Percentiles rank a stretch among this genome's conserved stretches.
Conservation (phyloP, 192 early-diverging fungal species). For the Gaertneriomyces sp. region DNA sequence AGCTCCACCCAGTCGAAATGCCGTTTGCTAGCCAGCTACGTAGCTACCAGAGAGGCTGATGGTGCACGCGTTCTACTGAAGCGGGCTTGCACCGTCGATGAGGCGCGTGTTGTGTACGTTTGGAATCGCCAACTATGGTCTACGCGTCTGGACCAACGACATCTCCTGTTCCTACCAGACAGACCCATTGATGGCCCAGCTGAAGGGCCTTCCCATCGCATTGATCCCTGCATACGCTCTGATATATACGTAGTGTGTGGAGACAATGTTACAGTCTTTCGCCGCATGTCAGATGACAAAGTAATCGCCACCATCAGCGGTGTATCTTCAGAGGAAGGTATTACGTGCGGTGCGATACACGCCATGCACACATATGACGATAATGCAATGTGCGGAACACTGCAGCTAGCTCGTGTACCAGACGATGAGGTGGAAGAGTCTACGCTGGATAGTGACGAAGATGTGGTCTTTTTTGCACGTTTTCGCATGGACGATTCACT, state of each 20-base stretch:
- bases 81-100: not conserved
- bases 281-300: conserved; percentile 4
- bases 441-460: not conserved
- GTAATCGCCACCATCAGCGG: not conserved
- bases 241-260: conserved; percentile 2
- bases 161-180: not conserved
- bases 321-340: not conserved
- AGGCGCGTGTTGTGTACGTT: not conserved
- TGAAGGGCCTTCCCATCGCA: not conserved
- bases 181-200: not conserved
- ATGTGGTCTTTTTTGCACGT: too few relatives aligned
- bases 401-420: not conserved
- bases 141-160: not conserved
- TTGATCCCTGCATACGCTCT: conserved; percentile 5
- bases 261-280: not conserved
- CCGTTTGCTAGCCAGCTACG: not conserved
- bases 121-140: conserved; percentile 4
- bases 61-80: not conserved
- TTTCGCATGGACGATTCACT: not conserved
- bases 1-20: not conserved
- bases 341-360: not conserved
- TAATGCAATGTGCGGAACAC: not conserved
- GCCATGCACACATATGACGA: conserved; percentile 4
- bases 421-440: not conserved
- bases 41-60: not conserved